A percentile compares a stretch with the other conserved stretches of the same genome.
phyloP scores from a whole-genome alignment of 1,284 basidiomycete genomes.

The Malassezia japonica region DNA sequence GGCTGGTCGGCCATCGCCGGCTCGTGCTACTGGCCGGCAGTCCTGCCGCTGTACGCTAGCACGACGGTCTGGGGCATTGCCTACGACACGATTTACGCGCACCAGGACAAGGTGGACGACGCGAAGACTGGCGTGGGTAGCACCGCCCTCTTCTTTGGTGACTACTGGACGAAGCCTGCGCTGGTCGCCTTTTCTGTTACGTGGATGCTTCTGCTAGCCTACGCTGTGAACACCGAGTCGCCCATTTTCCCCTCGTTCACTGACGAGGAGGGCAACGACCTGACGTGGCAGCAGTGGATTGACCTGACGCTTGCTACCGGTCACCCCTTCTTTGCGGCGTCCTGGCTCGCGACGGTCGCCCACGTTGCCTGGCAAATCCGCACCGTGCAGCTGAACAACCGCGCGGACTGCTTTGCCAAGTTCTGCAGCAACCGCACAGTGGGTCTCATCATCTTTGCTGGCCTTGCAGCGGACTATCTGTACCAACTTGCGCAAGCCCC shows the following conservation, averaged over 20 bases:
- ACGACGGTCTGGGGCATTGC: slow-evolving; percentile 87
- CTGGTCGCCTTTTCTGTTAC: slow-evolving; percentile 65
- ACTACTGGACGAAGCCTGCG: slow-evolving; percentile 64
- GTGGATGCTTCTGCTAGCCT: slow-evolving; percentile 65
- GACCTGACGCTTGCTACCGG: slow-evolving; percentile 58
- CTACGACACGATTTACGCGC: slow-evolving; percentile 96
- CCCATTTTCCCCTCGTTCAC: slow-evolving; percentile 9
- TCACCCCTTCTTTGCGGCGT: slow-evolving; percentile 65
- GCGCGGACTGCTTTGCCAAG: slow-evolving; percentile 81
- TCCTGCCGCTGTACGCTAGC: slow-evolving; percentile 78
- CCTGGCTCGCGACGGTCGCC: slow-evolving; percentile 61
- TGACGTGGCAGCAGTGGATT: slow-evolving; percentile 14
- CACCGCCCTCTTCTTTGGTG: slow-evolving; percentile 74
- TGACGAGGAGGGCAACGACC: not conserved
- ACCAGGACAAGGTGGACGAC: slow-evolving; percentile 95
- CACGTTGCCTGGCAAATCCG: slow-evolving; percentile 76
- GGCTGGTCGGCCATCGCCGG: slow-evolving; percentile 93
- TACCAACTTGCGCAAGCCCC: slow-evolving; percentile 7
- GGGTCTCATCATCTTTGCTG: slow-evolving; percentile 80
- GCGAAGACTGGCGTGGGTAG: slow-evolving; percentile 78
- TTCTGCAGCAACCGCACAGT: slow-evolving; percentile 81
- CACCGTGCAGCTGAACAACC: slow-evolving; percentile 59
- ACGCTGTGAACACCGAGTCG: slow-evolving; percentile 51
- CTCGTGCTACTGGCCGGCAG: slow-evolving; percentile 61
- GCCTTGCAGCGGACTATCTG: slow-evolving; percentile 67